These are phyloP conservation scores for Erodium trifolium DNA, from an alignment of 441 rosid species.

Conservation along the genomic window DNA sequence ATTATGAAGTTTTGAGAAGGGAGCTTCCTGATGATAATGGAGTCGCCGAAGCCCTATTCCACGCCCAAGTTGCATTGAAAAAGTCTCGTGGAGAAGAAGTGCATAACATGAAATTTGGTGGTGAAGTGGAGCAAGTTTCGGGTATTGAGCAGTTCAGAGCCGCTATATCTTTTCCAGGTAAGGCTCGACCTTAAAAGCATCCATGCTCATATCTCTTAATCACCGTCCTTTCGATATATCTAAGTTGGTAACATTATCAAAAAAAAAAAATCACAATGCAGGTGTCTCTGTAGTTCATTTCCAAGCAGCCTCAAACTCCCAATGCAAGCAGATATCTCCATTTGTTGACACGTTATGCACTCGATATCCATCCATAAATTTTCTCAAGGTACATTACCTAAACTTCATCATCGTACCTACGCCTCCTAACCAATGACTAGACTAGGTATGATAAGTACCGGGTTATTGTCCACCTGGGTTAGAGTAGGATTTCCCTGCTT, in stretches of 20 bases:
- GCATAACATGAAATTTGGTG: constrained; percentile 73
- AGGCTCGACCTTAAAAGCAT: not conserved
- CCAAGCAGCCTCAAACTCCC: constrained; percentile 46
- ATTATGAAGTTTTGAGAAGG: constrained; percentile 70
- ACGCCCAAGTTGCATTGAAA: constrained; percentile 80
- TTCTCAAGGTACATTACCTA: constrained; percentile 53
- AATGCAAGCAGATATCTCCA: constrained; percentile 76
- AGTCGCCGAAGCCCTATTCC: constrained; percentile 78
- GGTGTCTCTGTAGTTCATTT: constrained; percentile 80
- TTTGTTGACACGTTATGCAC: constrained; percentile 62
- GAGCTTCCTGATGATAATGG: constrained; percentile 75
- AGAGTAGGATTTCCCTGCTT: too few relatives aligned
- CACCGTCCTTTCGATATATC: not conserved
- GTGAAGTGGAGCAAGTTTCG: constrained; percentile 44
- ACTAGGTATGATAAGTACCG: not conserved
- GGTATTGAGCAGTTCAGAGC: constrained; percentile 71
- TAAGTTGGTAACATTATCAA: too few relatives aligned
- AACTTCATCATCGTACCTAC: too few relatives aligned
- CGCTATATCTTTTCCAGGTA: constrained; percentile 69
- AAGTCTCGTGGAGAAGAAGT: constrained; percentile 93
- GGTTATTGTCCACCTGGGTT: not conserved
- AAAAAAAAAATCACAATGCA: constrained; percentile 25
- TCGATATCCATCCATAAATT: constrained; percentile 76
- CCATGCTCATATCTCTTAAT: not conserved
- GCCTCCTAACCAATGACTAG: too few relatives aligned